Evolutionary conservation across 2,329 filamentous ascomycete species (phyloP).

Genomic region (Mariannaea sp.): DNA sequence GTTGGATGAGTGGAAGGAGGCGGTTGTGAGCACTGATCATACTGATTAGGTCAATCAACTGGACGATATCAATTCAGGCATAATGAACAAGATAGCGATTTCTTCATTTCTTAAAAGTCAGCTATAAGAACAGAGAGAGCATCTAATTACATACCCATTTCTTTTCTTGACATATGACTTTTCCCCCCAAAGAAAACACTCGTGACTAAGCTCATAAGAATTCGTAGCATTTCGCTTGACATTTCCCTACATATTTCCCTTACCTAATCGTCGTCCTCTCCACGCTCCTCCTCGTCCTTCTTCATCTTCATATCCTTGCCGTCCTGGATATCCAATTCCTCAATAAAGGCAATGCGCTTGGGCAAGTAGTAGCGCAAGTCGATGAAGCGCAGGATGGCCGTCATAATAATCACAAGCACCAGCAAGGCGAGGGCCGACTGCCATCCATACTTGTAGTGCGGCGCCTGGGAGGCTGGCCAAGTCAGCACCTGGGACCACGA

Average conservation of each 20-base stretch:
- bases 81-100: no score
- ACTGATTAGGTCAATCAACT: no score
- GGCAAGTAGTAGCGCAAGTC: constrained; percentile 10
- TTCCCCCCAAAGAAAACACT: no score
- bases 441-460: constrained; percentile 21
- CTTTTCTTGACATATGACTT: no score
- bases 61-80: no score
- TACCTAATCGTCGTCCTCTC: neutral
- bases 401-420: constrained; percentile 16
- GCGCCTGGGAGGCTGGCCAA: constrained; percentile 21
- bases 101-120: no score
- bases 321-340: neutral
- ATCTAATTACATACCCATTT: no score
- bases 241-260: no score
- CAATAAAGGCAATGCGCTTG: constrained; percentile 7
- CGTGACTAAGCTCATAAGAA: no score
- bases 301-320: neutral
- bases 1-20: constrained; percentile 55
- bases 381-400: constrained; percentile 13
- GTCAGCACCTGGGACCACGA: constrained; percentile 18
- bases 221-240: no score
- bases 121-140: no score
- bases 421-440: constrained; percentile 15
- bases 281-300: constrained; percentile 1
- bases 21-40: constrained; percentile 34